phyloP scores from a whole-genome alignment of 2,329 filamentous ascomycete genomes.

The Fusarium newnesense region DNA sequence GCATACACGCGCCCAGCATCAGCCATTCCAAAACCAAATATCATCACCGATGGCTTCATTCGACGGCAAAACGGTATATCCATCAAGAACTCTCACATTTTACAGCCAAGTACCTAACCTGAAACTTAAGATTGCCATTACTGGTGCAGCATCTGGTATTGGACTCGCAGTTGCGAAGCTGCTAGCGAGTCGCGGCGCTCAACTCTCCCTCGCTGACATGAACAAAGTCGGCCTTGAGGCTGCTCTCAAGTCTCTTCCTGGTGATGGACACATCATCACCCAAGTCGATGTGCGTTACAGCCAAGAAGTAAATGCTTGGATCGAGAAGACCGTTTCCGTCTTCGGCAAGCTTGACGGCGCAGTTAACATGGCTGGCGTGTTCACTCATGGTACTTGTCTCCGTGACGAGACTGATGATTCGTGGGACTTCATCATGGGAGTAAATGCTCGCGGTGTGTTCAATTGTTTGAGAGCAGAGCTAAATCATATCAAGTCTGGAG shows the following conservation, averaged over 20 bases:
- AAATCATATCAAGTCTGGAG: not conserved
- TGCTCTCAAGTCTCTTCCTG: fast-evolving
- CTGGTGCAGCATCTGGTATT: not conserved
- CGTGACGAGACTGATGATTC: not conserved
- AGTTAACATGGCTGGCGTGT: not conserved
- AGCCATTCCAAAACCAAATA: fast-evolving
- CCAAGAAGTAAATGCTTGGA: fast-evolving
- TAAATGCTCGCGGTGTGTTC: not conserved
- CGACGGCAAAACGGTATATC: not conserved
- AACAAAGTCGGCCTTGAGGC: not conserved
- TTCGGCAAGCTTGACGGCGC: not conserved
- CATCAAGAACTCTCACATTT: fast-evolving
- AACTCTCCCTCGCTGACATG: not conserved
- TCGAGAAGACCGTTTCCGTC: not conserved
- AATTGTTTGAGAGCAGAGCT: not conserved
- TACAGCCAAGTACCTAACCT: too few relatives aligned
- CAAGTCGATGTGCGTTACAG: not conserved
- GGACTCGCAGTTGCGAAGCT: not conserved
- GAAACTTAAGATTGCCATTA: not conserved
- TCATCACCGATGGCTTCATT: not conserved
- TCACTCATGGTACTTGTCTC: not conserved
- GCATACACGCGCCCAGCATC: not conserved
- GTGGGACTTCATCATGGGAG: not conserved
- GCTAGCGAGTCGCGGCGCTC: not conserved
- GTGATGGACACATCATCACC: not conserved